Evolutionary conservation across 2,329 filamentous ascomycete species (phyloP).

Genomic region (Aspergillus niger): DNA sequence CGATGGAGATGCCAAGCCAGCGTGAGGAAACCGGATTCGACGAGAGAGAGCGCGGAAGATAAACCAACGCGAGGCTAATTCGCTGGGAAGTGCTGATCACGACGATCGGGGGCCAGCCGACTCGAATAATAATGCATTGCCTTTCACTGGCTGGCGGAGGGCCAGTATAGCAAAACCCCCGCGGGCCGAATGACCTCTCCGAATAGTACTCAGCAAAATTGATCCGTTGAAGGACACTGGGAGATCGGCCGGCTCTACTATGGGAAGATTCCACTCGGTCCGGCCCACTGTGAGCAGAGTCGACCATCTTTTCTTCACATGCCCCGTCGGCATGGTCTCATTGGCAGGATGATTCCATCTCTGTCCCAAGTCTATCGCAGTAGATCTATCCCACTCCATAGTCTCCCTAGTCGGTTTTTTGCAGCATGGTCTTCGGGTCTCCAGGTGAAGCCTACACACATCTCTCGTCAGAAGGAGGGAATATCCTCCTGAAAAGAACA

Average conservation of each 20-base stretch:
- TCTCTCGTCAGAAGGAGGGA: not conserved
- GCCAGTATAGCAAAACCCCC: not conserved
- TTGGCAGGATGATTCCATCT: not conserved
- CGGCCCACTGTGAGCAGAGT: not conserved
- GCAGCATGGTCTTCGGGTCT: not conserved
- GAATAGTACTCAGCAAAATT: not conserved
- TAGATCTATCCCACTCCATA: not conserved
- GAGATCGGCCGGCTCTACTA: not conserved
- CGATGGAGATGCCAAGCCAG: conserved; percentile 1
- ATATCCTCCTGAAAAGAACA: not conserved
- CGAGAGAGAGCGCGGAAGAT: not conserved
- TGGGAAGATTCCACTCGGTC: not conserved
- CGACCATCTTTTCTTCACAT: not conserved
- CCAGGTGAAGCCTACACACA: not conserved
- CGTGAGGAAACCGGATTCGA: not conserved
- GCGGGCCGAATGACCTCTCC: not conserved
- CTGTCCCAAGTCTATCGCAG: not conserved
- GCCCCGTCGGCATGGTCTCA: not conserved
- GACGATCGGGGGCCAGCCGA: not conserved
- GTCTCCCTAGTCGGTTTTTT: not conserved
- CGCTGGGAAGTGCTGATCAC: not conserved
- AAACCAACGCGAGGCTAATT: not conserved
- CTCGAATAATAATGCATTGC: not conserved
- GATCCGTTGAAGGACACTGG: not conserved
- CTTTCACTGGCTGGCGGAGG: not conserved